These are phyloP conservation scores for Knufia fluminis DNA, from an alignment of 2,329 filamentous ascomycete genomes.

Conservation along the genomic window DNA sequence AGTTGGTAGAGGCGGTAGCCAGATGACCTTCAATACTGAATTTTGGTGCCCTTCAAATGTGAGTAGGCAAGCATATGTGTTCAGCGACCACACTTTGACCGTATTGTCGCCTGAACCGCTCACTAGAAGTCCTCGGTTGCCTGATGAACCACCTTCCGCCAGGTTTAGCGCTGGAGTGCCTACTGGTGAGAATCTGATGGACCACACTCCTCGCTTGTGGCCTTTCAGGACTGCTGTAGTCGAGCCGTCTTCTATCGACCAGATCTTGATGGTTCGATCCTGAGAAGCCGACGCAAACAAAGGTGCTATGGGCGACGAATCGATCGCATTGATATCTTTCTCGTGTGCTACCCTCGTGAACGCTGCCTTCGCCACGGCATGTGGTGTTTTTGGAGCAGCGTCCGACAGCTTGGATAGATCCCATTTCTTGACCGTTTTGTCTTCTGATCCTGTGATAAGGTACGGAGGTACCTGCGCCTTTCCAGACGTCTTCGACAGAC, in stretches of 20 bases:
- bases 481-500: slow-evolving; percentile 60
- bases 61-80: slow-evolving; percentile 82
- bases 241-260: slow-evolving; percentile 82
- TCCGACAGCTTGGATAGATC: slow-evolving; percentile 59
- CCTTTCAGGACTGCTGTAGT: slow-evolving; percentile 84
- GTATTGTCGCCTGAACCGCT: slow-evolving; percentile 96
- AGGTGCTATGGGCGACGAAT: slow-evolving; percentile 63
- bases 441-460: slow-evolving; percentile 84
- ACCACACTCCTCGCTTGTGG: slow-evolving; percentile 93
- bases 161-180: slow-evolving; percentile 65
- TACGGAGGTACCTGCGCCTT: slow-evolving; percentile 76
- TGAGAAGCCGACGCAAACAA: slow-evolving; percentile 94
- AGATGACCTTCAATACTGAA: slow-evolving; percentile 85
- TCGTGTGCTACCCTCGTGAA: slow-evolving; percentile 96
- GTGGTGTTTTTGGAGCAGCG: slow-evolving; percentile 31
- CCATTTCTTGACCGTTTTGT: slow-evolving; percentile 93
- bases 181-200: slow-evolving; percentile 77
- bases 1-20: slow-evolving; percentile 53
- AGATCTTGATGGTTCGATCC: slow-evolving; percentile 94
- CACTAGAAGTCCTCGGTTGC: slow-evolving; percentile 68
- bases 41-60: slow-evolving; percentile 97
- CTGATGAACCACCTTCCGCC: slow-evolving; percentile 60
- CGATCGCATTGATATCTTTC: slow-evolving; percentile 95
- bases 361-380: slow-evolving; percentile 43
- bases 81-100: slow-evolving; percentile 85